Percentiles rank a stretch among this genome's conserved stretches.
Evolutionary conservation across 306 rosid genomes (phyloP).

Genomic region (Abrus pulchellus): DNA sequence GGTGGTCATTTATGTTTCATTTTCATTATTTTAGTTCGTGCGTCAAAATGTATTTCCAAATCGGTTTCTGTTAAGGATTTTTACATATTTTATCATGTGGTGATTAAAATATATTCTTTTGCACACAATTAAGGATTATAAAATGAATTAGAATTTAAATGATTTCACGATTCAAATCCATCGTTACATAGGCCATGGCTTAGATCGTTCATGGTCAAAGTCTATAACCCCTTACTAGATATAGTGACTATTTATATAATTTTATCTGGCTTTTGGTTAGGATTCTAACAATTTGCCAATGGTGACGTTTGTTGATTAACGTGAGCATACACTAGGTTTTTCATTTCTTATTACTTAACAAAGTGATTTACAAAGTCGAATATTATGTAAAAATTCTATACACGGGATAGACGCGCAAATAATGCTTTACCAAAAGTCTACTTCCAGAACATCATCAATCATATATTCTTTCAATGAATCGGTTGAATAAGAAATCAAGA

Average conservation of each 20-base stretch:
- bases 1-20: too few species aligned
- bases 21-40: too few species aligned
- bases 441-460: conserved; percentile 28
- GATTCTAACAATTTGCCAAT: not conserved
- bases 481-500: not conserved
- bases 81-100: too few species aligned
- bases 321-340: not conserved
- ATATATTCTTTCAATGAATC: not conserved
- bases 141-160: not conserved
- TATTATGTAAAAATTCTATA: conserved; percentile 20
- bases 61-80: too few species aligned
- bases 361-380: conserved; percentile 19
- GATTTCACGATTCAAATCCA: not conserved
- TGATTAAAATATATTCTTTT: too few species aligned
- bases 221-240: not conserved
- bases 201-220: not conserved
- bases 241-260: not conserved
- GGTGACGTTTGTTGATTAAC: not conserved
- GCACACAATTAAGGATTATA: too few species aligned
- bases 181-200: not conserved
- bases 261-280: not conserved
- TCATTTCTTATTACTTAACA: not conserved
- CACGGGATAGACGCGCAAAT: conserved; percentile 36
- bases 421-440: conserved; percentile 41
- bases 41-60: too few species aligned